Base-by-base conservation (phyloP, 108 stramenopile genomes). In the Cyclotella choctawhatcheeana region DNA sequence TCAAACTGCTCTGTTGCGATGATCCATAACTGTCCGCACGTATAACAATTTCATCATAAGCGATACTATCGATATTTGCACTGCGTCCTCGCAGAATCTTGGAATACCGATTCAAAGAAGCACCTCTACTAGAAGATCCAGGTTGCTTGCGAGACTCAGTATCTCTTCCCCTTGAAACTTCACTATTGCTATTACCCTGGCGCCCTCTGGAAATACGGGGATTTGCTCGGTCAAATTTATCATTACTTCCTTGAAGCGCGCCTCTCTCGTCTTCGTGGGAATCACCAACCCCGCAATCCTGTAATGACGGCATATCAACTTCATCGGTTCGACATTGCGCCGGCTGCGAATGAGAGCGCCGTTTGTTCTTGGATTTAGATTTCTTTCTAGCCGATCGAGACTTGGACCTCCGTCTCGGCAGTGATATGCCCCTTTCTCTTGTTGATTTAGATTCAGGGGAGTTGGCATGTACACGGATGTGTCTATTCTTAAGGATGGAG, bases 401-500 rank as follows among this genome's bases (percentile, higher is more conserved):
- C 29, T 56, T 56, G 55, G 55, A 56, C 31, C 29, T 27, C 16
- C 1, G 27, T 14, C 27, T 30, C 1, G 55, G 29, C 1, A 56
- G 1, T 14, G 55, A 30, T 7, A 30, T 14, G 47, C 47, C 37
- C 37, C 12, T 10, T 30, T 56, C 55, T 30, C 55, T 29, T 30
- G 55, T 56, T 0, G 13, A 8, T 30, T 30, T 30, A 1, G 55
- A 30, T 13, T 27, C 27, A 1, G 55, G 55, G 1, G 55, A 56
- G 12, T 31, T 18, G 10, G 55, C 55, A 31, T 18, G 55, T 10
- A 18, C 20, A 8, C 1, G 5, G 4, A 56, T 56, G 10, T 56
- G 55, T 30, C 55, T 56, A 13, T 56, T 56, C 13, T 67, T 51
- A 0, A 67, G 66, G 7, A 67, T 52, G 52, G 66, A 67, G 32